Evolutionary conservation across 148 eudicot genomes (phyloP).

Genomic region (Hydrangea macrophylla): DNA sequence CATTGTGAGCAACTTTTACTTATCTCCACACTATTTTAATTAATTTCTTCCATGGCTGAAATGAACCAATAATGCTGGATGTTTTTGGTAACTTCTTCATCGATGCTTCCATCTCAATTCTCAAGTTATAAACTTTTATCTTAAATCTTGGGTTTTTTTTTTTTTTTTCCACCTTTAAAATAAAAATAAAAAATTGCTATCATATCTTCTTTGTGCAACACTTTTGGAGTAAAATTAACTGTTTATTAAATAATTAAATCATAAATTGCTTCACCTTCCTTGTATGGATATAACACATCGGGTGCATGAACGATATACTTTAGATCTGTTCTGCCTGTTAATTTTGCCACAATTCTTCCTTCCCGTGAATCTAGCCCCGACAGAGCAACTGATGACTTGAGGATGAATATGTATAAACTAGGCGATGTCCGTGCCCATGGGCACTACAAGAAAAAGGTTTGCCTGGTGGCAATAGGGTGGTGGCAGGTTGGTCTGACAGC

Average conservation of each 20-base stretch:
- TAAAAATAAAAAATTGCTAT: no score
- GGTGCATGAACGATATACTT: neutral
- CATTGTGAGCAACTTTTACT: slow-evolving; percentile 47
- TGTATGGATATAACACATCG: neutral
- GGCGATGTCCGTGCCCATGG: no score
- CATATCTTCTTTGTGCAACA: neutral
- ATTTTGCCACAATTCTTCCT: neutral
- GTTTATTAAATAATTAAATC: neutral
- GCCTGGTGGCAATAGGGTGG: no score
- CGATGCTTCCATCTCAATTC: neutral
- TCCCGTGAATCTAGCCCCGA: neutral
- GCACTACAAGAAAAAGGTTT: no score
- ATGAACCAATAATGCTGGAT: no score
- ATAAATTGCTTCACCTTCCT: neutral
- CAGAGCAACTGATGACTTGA: neutral
- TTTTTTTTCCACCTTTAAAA: neutral
- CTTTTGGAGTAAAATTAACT: neutral
- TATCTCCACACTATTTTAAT: neutral
- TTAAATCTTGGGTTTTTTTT: neutral
- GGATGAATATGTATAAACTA: no score
- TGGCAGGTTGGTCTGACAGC: no score
- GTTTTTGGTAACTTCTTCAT: neutral
- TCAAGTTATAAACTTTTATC: neutral
- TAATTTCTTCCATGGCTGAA: no score
- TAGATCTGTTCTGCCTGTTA: neutral